Evolutionary conservation across 2,329 filamentous ascomycete species (phyloP).

Genomic region (Daldinia eschscholtzii): DNA sequence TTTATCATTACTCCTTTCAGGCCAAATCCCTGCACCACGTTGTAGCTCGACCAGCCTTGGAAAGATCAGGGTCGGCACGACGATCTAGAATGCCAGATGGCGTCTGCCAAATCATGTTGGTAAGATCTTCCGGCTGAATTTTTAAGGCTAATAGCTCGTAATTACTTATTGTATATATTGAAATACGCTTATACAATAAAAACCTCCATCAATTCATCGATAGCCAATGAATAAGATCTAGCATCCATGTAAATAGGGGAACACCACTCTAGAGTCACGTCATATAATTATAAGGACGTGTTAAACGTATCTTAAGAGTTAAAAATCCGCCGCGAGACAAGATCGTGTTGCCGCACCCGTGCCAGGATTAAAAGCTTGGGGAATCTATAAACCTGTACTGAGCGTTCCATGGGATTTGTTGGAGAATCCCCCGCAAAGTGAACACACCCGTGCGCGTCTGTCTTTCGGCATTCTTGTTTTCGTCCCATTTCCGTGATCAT

Average conservation of each 20-base stretch:
- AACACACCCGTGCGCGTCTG: neutral
- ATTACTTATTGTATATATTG: neutral
- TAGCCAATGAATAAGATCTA: neutral
- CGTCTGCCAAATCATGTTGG: neutral
- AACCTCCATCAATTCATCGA: neutral
- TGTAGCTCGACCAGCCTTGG: conserved; percentile 7
- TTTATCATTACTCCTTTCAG: conserved; percentile 4
- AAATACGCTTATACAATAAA: neutral
- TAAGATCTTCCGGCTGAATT: conserved; percentile 7
- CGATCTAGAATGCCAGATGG: conserved; percentile 6
- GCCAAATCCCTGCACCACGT: conserved; percentile 8
- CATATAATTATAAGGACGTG: neutral
- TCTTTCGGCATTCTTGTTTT: conserved; percentile 1
- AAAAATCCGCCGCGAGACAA: conserved; percentile 6
- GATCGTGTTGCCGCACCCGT: neutral
- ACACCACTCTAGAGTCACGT: conserved; percentile 2
- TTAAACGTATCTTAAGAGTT: neutral
- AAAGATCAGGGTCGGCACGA: neutral
- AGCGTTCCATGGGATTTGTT: neutral
- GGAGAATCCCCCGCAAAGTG: neutral
- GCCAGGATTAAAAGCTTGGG: conserved; percentile 4
- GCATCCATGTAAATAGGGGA: neutral
- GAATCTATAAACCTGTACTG: neutral
- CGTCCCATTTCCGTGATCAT: neutral
- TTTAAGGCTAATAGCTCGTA: conserved; percentile 1